These are phyloP conservation scores for Skeletonema marinoi DNA, from an alignment of 108 stramenopile species.

Conservation along the genomic window DNA sequence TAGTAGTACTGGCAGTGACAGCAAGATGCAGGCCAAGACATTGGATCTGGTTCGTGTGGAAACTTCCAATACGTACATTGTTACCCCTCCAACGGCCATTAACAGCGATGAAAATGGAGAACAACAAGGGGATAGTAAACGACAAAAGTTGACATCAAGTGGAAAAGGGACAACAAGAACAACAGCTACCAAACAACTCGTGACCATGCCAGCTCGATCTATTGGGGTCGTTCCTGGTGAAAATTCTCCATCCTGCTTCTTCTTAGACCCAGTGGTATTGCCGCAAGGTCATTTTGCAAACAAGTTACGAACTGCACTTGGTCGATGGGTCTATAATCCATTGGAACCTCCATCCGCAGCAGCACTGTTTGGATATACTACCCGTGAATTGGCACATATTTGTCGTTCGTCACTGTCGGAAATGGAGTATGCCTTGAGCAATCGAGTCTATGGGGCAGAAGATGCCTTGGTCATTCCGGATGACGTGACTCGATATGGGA, in stretches of 20 bases:
- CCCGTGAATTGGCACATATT: constrained; percentile 34
- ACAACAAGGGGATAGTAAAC: constrained; percentile 3
- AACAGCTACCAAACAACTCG: constrained; percentile 1
- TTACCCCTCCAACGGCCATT: constrained; percentile 28
- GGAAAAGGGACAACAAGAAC: neutral
- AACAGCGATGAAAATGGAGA: neutral
- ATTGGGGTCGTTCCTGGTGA: constrained; percentile 36
- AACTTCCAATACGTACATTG: constrained; percentile 46
- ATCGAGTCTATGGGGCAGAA: constrained; percentile 39
- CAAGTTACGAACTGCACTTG: constrained; percentile 13
- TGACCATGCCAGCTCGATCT: constrained; percentile 41
- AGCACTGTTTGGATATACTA: constrained; percentile 21
- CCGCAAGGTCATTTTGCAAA: constrained; percentile 27
- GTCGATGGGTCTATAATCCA: constrained; percentile 37
- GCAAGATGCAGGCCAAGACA: constrained; percentile 20
- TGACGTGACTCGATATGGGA: constrained; percentile 24
- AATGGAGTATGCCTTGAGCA: constrained; percentile 20
- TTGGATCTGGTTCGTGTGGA: constrained; percentile 43
- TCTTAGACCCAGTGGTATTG: constrained; percentile 25
- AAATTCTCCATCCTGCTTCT: constrained; percentile 41
- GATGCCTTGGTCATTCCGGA: constrained; percentile 38
- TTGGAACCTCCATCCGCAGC: constrained; percentile 25
- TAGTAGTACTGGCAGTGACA: neutral
- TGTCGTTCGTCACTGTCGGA: constrained; percentile 37
- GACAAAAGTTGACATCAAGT: constrained; percentile 10